These are phyloP conservation scores for Candida multigemmis DNA, from an alignment of 805 yeast genomes.

Conservation along the genomic window DNA sequence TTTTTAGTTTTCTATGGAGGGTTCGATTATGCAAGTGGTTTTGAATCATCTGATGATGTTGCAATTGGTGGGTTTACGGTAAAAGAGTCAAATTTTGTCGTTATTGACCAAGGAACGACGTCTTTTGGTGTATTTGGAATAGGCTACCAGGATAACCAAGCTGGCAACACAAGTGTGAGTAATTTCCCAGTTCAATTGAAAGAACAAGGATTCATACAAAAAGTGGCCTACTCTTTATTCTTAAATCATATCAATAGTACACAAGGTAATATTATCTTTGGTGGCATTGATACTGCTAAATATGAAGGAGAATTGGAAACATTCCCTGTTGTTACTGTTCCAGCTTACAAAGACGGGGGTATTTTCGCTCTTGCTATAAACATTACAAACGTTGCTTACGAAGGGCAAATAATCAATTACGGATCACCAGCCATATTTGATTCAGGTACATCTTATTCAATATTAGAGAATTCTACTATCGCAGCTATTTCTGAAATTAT, in stretches of 20 bases:
- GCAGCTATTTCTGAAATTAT: too few relatives aligned
- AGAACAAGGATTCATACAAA: slow-evolving; percentile 18
- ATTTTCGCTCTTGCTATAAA: neutral
- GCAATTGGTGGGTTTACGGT: slow-evolving; percentile 3
- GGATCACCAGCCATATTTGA: too few relatives aligned
- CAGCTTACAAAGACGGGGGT: too few relatives aligned
- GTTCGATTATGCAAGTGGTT: too few relatives aligned
- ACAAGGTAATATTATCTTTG: slow-evolving; percentile 16
- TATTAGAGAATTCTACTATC: neutral
- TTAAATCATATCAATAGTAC: slow-evolving; percentile 10
- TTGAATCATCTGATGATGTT: slow-evolving; percentile 2
- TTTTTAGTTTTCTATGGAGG: too few relatives aligned
- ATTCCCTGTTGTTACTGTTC: slow-evolving; percentile 16
- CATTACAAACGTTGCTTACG: neutral
- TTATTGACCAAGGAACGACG: slow-evolving; percentile 2
- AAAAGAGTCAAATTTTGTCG: slow-evolving; percentile 6
- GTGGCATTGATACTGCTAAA: slow-evolving; percentile 17
- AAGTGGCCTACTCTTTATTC: slow-evolving; percentile 22
- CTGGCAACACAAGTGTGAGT: slow-evolving; percentile 7
- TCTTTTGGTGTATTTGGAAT: slow-evolving; percentile 6
- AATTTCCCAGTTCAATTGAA: slow-evolving; percentile 22
- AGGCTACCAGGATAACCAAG: slow-evolving; percentile 4
- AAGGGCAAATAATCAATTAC: neutral
- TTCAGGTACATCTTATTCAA: neutral
- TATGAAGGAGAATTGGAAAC: slow-evolving; percentile 10